phyloP scores from a whole-genome alignment of 768 basidiomycete genomes.

The Kwoniella sp. region DNA sequence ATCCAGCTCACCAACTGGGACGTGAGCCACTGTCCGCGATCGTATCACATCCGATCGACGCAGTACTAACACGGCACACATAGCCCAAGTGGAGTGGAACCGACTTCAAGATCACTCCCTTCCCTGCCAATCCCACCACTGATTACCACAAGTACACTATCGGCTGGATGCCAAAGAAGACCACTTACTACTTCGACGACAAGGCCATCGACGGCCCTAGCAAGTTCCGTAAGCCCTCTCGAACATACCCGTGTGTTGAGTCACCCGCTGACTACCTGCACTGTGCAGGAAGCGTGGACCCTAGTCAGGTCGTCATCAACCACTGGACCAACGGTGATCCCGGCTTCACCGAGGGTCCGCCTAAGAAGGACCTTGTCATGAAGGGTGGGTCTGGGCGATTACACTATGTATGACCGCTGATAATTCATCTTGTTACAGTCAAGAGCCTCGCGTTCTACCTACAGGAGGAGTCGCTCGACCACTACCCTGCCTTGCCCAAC shows the following conservation, averaged over 20 bases:
- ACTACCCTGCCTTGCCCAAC: conserved; percentile 2
- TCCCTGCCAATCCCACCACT: conserved; percentile 14
- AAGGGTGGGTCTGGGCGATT: conserved; percentile 5
- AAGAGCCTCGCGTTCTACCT: conserved; percentile 8
- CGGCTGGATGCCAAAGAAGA: conserved; percentile 15
- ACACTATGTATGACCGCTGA: neutral
- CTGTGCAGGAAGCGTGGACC: conserved; percentile 13
- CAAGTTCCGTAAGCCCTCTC: conserved; percentile 12
- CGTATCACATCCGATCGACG: neutral
- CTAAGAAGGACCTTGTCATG: conserved; percentile 14
- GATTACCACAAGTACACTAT: conserved; percentile 21
- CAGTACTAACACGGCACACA: neutral
- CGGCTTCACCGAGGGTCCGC: conserved; percentile 18
- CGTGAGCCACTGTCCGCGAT: conserved; percentile 1
- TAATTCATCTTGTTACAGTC: neutral
- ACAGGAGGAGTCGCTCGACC: neutral
- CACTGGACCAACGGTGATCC: conserved; percentile 22
- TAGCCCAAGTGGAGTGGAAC: neutral
- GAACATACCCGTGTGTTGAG: neutral
- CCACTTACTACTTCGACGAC: conserved; percentile 20
- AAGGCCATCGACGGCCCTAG: conserved; percentile 6
- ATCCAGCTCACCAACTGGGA: conserved; percentile 23
- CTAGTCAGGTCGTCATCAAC: conserved; percentile 15
- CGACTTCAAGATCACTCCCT: conserved; percentile 12
- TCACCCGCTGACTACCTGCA: neutral